Conservation (phyloP, 495 filamentous ascomycete species). For the Pyronema omphalodes region DNA sequence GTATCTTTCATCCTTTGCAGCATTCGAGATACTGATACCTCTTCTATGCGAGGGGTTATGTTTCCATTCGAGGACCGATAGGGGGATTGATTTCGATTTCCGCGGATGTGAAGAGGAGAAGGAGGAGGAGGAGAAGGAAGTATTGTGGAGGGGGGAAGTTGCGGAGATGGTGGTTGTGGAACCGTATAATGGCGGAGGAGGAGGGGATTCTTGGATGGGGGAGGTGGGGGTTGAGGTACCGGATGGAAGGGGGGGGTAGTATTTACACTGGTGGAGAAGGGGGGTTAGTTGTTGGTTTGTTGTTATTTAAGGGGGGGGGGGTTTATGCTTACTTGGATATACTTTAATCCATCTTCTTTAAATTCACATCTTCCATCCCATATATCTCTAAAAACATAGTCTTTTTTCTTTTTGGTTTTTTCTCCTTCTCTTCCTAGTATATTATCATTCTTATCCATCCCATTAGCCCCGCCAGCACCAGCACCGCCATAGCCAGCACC, state of each 20-base stretch:
- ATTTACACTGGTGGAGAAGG: too few relatives aligned
- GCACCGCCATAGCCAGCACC: too few relatives aligned
- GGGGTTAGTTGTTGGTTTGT: too few relatives aligned
- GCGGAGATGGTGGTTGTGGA: background rate
- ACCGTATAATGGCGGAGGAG: too few relatives aligned
- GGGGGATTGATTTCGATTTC: constrained; percentile 10
- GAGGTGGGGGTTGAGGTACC: background rate
- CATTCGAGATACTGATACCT: constrained; percentile 11
- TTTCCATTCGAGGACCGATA: constrained; percentile 20
- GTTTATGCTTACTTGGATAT: too few relatives aligned
- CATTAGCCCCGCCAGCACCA: too few relatives aligned
- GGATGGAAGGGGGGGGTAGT: constrained; percentile 9
- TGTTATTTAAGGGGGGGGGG: too few relatives aligned
- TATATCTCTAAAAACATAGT: constrained; percentile 17
- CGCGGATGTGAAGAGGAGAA: constrained; percentile 3
- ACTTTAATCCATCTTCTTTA: constrained; percentile 13
- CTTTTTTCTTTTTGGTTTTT: constrained; percentile 15
- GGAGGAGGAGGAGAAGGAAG: too few relatives aligned
- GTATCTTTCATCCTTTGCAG: constrained; percentile 65
- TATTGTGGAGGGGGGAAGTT: constrained; percentile 2
- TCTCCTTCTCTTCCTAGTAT: background rate
- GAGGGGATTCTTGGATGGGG: too few relatives aligned
- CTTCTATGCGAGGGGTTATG: constrained; percentile 11
- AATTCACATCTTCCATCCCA: constrained; percentile 22
- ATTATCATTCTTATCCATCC: constrained; percentile 1